Evolutionary conservation across 2,329 filamentous ascomycete genomes (phyloP).

Genomic region (Fusarium gaditjirri): DNA sequence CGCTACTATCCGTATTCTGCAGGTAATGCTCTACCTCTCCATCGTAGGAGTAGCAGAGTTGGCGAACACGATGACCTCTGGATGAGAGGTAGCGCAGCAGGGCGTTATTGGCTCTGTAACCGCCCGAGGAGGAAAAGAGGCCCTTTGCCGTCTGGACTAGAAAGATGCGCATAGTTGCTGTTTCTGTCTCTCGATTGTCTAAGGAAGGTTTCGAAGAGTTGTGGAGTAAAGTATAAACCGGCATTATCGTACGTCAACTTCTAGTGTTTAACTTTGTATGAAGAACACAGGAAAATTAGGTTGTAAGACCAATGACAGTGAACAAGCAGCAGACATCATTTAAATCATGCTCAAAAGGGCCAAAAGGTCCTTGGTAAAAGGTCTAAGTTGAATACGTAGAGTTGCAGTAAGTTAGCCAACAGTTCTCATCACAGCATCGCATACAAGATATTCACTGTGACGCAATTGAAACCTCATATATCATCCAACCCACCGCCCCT

Average conservation of each 20-base stretch:
- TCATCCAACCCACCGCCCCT: no score
- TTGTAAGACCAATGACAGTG: no score
- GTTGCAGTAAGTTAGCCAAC: background rate
- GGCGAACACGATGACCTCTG: background rate
- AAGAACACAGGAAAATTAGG: no score
- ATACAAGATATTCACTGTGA: no score
- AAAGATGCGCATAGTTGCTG: background rate
- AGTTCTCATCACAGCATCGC: background rate
- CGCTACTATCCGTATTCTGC: accelerated
- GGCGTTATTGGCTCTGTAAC: background rate
- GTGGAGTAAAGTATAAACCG: no score
- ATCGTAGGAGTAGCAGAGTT: background rate
- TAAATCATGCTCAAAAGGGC: background rate
- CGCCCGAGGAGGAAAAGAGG: background rate
- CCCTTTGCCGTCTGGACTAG: background rate
- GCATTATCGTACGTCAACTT: no score
- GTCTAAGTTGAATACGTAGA: background rate
- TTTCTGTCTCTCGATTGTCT: no score
- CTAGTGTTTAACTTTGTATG: no score
- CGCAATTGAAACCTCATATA: no score
- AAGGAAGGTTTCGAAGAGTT: no score
- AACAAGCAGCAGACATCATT: background rate
- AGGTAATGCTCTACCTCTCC: background rate
- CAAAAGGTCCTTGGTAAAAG: background rate
- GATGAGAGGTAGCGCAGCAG: background rate